A percentile compares a stretch with the other conserved stretches of the same genome.
Conservation (phyloP, 441 rosid genomes). For the Francoa sonchifolia region DNA sequence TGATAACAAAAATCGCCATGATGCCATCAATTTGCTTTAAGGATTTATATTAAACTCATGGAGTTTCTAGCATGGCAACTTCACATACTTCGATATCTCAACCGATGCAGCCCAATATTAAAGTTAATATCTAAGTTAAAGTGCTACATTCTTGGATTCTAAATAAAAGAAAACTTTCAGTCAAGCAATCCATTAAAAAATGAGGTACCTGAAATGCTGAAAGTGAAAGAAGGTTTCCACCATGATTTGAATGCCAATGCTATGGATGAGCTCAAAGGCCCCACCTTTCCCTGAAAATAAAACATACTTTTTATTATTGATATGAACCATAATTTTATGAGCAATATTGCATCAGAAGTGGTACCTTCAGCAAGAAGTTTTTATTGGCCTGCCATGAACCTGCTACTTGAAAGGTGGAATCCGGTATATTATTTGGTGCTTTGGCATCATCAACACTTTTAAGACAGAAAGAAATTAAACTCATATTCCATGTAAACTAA, state of each 20-base stretch:
- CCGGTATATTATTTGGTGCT: slow-evolving; percentile 27
- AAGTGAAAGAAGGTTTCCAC: slow-evolving; percentile 93
- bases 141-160: neutral
- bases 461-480: slow-evolving; percentile 9
- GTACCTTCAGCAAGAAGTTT: slow-evolving; percentile 78
- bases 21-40: too few relatives aligned
- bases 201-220: slow-evolving; percentile 61
- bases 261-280: slow-evolving; percentile 68
- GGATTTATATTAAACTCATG: too few relatives aligned
- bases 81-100: too few relatives aligned
- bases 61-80: too few relatives aligned
- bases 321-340: neutral
- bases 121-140: neutral
- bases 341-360: slow-evolving; percentile 3
- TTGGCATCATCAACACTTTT: slow-evolving; percentile 52
- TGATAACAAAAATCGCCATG: too few relatives aligned
- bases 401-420: slow-evolving; percentile 76
- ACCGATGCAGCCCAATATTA: too few relatives aligned
- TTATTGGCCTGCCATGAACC: slow-evolving; percentile 98
- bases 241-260: slow-evolving; percentile 86
- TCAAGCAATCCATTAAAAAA: neutral
- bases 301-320: neutral
- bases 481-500: too few relatives aligned
- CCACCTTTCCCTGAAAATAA: slow-evolving; percentile 65
- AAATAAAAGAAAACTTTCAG: neutral